Evolutionary conservation across 495 filamentous ascomycete species (phyloP).

Genomic region (Thozetella sp.): DNA sequence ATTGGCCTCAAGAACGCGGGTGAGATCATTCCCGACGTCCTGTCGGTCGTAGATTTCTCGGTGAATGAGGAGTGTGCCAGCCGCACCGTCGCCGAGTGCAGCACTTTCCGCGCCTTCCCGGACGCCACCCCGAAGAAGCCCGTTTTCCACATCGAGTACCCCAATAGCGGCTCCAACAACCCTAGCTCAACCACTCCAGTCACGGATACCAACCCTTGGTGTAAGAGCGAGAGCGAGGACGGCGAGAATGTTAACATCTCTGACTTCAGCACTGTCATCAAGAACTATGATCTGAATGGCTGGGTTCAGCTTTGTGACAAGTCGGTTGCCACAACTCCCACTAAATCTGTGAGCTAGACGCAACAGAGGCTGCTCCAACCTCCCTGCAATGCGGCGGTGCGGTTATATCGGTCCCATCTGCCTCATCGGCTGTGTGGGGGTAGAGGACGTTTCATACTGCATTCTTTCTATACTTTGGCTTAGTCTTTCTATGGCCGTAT

Average conservation of each 20-base stretch:
- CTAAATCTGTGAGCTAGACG: neutral
- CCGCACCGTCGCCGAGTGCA: slow-evolving; percentile 44
- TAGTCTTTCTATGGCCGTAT: no score
- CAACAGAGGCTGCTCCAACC: no score
- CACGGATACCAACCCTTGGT: neutral
- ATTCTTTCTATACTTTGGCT: no score
- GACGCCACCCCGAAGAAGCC: slow-evolving; percentile 55
- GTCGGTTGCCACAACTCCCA: neutral
- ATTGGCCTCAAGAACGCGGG: slow-evolving; percentile 70
- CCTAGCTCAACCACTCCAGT: neutral
- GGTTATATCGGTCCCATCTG: no score
- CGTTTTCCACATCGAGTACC: slow-evolving; percentile 77
- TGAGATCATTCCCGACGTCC: slow-evolving; percentile 56
- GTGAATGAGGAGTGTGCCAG: slow-evolving; percentile 76
- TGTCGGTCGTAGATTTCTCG: slow-evolving; percentile 62
- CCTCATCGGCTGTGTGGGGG: no score
- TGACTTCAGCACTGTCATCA: slow-evolving; percentile 3
- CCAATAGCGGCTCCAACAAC: slow-evolving; percentile 37
- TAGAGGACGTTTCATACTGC: no score
- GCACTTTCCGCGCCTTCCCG: slow-evolving; percentile 56
- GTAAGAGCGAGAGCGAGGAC: neutral
- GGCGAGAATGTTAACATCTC: neutral
- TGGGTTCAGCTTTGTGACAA: neutral
- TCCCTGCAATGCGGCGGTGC: no score
- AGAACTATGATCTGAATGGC: neutral